phyloP scores from a whole-genome alignment of 495 filamentous ascomycete genomes.

The Aspergillus bridgeri region DNA sequence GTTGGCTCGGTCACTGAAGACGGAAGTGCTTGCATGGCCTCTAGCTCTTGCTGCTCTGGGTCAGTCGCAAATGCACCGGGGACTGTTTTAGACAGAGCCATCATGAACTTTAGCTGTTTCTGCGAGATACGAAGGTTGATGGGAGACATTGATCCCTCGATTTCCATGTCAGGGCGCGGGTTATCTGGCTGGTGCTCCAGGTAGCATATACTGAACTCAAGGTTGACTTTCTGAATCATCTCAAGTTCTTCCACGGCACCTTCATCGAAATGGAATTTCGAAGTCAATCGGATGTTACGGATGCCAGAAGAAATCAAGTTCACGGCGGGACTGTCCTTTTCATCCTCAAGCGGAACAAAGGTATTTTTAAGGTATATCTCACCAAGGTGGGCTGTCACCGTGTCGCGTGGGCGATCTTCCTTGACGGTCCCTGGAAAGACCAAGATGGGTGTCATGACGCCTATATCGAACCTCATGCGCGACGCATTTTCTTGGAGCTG shows the following conservation, averaged over 20 bases:
- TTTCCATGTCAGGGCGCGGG: constrained; percentile 85
- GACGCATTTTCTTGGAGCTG: constrained; percentile 86
- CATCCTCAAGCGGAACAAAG: constrained; percentile 77
- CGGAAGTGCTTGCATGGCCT: constrained; percentile 62
- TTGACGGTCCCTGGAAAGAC: constrained; percentile 78
- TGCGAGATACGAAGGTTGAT: constrained; percentile 88
- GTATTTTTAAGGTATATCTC: constrained; percentile 96
- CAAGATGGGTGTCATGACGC: constrained; percentile 90
- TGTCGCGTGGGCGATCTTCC: constrained; percentile 65
- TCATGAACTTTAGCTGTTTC: constrained; percentile 80
- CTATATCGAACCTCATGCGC: constrained; percentile 88
- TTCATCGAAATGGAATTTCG: constrained; percentile 77
- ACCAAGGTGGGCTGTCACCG: constrained; percentile 87
- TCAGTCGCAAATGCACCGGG: constrained; percentile 83
- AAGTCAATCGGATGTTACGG: constrained; percentile 84
- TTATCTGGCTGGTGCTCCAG: constrained; percentile 74
- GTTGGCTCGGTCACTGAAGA: constrained; percentile 50
- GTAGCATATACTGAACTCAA: constrained; percentile 87
- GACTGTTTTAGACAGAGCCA: constrained; percentile 80
- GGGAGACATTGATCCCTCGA: constrained; percentile 86
- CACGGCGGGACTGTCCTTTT: constrained; percentile 63
- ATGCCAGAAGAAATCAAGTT: constrained; percentile 92
- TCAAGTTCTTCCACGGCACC: constrained; percentile 79
- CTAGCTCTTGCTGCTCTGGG: constrained; percentile 61
- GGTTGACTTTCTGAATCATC: constrained; percentile 92